A percentile compares a stretch with the other conserved stretches of the same genome.
Evolutionary conservation across 139 green algal genomes (phyloP).

Genomic region (Diplosphaera chodatii): DNA sequence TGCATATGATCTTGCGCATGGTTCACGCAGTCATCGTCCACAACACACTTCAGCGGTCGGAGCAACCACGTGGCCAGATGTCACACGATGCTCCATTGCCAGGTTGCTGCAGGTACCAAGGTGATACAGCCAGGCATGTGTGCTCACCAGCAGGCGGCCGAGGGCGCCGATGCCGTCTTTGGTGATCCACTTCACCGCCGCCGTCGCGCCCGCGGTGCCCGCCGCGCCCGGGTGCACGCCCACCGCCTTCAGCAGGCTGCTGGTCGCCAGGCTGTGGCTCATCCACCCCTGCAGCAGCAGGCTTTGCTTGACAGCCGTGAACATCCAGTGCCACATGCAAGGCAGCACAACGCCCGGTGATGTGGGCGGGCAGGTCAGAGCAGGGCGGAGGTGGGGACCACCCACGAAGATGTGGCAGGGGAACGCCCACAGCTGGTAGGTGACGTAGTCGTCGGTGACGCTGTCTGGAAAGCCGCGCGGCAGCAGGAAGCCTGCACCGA

Average conservation of each 20-base stretch:
- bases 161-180: slow-evolving; percentile 72
- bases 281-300: slow-evolving; percentile 45
- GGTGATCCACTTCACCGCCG: slow-evolving; percentile 71
- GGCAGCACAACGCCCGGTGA: too few relatives aligned
- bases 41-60: too few relatives aligned
- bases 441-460: slow-evolving; percentile 68
- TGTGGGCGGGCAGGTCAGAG: too few relatives aligned
- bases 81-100: too few relatives aligned
- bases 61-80: too few relatives aligned
- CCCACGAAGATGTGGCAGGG: slow-evolving; percentile 60
- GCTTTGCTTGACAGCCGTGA: too few relatives aligned
- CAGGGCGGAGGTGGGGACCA: too few relatives aligned
- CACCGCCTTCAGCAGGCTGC: slow-evolving; percentile 62
- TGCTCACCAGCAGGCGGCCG: slow-evolving; percentile 51
- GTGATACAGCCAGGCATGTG: too few relatives aligned
- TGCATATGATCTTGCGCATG: too few relatives aligned
- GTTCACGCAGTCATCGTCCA: too few relatives aligned
- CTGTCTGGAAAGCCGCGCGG: slow-evolving; percentile 61
- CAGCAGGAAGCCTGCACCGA: slow-evolving; percentile 52
- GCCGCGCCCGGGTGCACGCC: slow-evolving; percentile 30
- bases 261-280: slow-evolving; percentile 54
- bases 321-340: too few relatives aligned
- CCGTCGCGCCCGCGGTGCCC: slow-evolving; percentile 32
- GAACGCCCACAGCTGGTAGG: slow-evolving; percentile 72
- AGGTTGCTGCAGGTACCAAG: too few relatives aligned